Evolutionary conservation across 345 rosid genomes (phyloP), one percentile per base, ranked within the genome.

Genomic region (Stellera chamaejasme): DNA sequence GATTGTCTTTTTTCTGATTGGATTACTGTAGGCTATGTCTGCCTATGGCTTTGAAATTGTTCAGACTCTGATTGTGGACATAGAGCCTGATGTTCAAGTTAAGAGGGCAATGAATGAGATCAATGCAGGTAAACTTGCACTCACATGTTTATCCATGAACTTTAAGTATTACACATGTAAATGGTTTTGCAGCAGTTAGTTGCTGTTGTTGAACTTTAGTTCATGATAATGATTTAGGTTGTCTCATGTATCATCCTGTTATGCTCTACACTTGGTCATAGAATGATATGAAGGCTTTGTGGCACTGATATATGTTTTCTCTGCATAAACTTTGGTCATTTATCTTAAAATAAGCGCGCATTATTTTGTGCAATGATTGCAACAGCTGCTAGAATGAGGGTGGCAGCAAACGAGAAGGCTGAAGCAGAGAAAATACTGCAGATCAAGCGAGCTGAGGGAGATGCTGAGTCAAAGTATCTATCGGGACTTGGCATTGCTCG

Each of bases 51-150:
- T 59, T 47, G 86, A 85, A 81, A 85, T 85, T 41, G 92, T 85
- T 57, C 88, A 85, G 75, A 85, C 92, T 28, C 84, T 85, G 5
- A 85, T 85, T n/a, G 91, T 84, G 43, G 91, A 83, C 62, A 77
- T 84, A 0, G 85, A 82, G 70, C 93, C 93, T 41, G 84, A 85
- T 74, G 89, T 68, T 32, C 86, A 75, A 8, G 89, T 85, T 15
- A 82, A 85, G 81, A 68, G 82, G 19, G 93, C 93, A 13, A 85
- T 82, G 93, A 85, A 85, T 54, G 84, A 82, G 68, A 85, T 85
- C 47, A 85, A 82, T 71, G 88, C 92, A 1, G 91, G 87, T 84
- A 50, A 11, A 52, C 27, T 26, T 64, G 2, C 4, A 12, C 36
- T 19, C 14, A 43, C 43, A 27, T 27, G 11, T 52, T 12, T 27